A percentile compares a stretch with the other conserved stretches of the same genome.
Evolutionary conservation across 192 early-diverging fungal genomes (phyloP).

Genomic region (Gryganskiella cystojenkinii): DNA sequence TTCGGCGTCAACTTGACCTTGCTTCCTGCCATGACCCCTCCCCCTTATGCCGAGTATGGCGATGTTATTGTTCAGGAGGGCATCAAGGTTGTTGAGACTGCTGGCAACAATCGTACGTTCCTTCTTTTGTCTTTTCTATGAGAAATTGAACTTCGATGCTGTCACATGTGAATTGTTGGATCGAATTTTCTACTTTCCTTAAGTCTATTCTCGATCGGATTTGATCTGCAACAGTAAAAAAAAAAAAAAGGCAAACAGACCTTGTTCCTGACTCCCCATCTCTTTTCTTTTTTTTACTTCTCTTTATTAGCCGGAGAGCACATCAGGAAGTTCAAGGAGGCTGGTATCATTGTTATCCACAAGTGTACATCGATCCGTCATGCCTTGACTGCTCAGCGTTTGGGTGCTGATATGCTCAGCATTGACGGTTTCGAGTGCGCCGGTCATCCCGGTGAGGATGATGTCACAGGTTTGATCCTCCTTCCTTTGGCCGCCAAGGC

Average conservation of each 20-base stretch:
- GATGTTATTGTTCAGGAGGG: slow-evolving; percentile 79
- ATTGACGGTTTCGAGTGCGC: slow-evolving; percentile 90
- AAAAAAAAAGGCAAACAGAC: too few species aligned
- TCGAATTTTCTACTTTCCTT: not conserved
- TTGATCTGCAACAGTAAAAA: too few species aligned
- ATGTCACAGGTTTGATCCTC: slow-evolving; percentile 76
- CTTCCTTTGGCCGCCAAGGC: slow-evolving; percentile 76
- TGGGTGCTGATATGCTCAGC: slow-evolving; percentile 78
- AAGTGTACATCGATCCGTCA: slow-evolving; percentile 85
- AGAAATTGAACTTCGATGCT: too few species aligned
- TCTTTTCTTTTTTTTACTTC: not conserved
- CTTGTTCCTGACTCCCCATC: too few species aligned
- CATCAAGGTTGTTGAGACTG: slow-evolving; percentile 87
- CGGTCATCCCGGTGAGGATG: slow-evolving; percentile 88
- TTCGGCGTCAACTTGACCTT: slow-evolving; percentile 88
- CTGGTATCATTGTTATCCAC: slow-evolving; percentile 78
- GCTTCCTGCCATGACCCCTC: slow-evolving; percentile 82
- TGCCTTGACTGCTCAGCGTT: slow-evolving; percentile 68
- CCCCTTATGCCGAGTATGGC: slow-evolving; percentile 80
- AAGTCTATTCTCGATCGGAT: too few species aligned
- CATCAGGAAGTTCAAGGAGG: slow-evolving; percentile 80
- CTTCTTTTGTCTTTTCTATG: slow-evolving; percentile 12
- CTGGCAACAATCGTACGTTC: slow-evolving; percentile 81
- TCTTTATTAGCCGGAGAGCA: slow-evolving; percentile 62
- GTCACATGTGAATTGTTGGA: slow-evolving; percentile 22